These are phyloP conservation scores for Inonotus hispidus DNA, from an alignment of 1,284 basidiomycete species.

Conservation along the genomic window DNA sequence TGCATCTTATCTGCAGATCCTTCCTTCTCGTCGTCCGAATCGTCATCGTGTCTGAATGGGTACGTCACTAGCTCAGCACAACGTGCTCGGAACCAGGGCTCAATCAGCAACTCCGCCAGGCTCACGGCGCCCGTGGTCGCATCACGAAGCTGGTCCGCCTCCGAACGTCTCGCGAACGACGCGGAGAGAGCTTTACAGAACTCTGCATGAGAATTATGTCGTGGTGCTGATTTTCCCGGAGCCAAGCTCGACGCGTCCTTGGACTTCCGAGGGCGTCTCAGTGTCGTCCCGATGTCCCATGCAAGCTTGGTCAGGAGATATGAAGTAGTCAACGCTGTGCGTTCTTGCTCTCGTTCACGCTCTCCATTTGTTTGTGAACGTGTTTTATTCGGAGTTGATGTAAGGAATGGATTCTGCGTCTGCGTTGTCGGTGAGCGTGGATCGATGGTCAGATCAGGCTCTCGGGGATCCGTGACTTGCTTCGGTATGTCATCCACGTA, in stretches of 20 bases:
- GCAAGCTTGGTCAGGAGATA: slow-evolving; percentile 41
- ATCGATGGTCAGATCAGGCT: slow-evolving; percentile 16
- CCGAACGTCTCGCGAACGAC: slow-evolving; percentile 42
- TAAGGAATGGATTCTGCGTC: slow-evolving; percentile 17
- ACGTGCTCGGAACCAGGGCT: slow-evolving; percentile 52
- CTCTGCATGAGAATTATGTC: slow-evolving; percentile 54
- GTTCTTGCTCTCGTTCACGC: slow-evolving; percentile 6
- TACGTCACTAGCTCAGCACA: slow-evolving; percentile 7
- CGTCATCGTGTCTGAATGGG: slow-evolving; percentile 7
- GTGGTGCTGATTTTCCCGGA: slow-evolving; percentile 30
- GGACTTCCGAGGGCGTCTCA: slow-evolving; percentile 9
- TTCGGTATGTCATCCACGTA: slow-evolving; percentile 30
- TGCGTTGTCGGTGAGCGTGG: slow-evolving; percentile 26
- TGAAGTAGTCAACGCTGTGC: background rate
- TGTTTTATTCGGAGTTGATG: background rate
- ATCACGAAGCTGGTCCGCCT: slow-evolving; percentile 46
- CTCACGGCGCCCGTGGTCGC: slow-evolving; percentile 61
- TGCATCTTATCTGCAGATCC: slow-evolving; percentile 4
- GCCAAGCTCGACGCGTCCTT: background rate
- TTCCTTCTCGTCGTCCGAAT: background rate
- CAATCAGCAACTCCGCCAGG: slow-evolving; percentile 57
- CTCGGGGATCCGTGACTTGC: slow-evolving; percentile 1
- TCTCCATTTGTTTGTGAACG: background rate
- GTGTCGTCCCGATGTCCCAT: slow-evolving; percentile 39
- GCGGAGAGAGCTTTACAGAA: slow-evolving; percentile 66